A percentile compares a stretch with the other conserved stretches of the same genome.
Evolutionary conservation across 2,329 filamentous ascomycete genomes (phyloP).

Genomic region (Camillea tinctor): DNA sequence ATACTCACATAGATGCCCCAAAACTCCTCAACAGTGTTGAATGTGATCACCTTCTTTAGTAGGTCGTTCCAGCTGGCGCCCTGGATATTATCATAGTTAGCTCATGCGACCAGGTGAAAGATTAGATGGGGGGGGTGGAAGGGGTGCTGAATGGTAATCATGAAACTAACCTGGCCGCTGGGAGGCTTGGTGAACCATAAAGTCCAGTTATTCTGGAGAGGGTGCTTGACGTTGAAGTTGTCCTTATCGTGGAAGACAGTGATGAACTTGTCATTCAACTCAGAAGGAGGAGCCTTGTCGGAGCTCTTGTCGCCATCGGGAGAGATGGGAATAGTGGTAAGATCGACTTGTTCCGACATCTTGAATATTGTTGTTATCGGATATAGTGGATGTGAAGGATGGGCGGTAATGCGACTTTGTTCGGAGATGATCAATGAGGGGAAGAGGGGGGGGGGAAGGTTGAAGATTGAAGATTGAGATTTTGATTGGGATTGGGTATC

Average conservation of each 20-base stretch:
- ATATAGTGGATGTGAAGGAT: constrained; percentile 5
- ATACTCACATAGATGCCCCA: constrained; percentile 95
- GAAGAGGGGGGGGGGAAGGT: too few relatives aligned
- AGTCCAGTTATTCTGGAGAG: constrained; percentile 95
- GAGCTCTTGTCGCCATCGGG: constrained; percentile 58
- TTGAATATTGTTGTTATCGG: constrained; percentile 19
- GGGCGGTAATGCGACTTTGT: too few relatives aligned
- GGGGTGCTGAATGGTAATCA: not conserved
- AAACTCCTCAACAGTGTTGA: constrained; percentile 98
- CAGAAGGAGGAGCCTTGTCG: constrained; percentile 41
- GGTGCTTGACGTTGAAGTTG: constrained; percentile 99
- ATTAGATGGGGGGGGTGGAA: not conserved
- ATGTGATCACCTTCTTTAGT: constrained; percentile 97
- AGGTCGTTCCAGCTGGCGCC: constrained; percentile 99
- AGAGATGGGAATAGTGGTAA: constrained; percentile 67
- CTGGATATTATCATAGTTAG: constrained; percentile 44
- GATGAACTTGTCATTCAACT: constrained; percentile 61
- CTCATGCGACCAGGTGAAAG: not conserved
- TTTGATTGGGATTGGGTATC: too few relatives aligned
- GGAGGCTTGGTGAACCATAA: constrained; percentile 99
- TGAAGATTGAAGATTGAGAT: too few relatives aligned
- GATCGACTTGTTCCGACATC: constrained; percentile 60
- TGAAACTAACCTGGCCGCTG: constrained; percentile 75
- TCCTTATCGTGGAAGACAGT: constrained; percentile 98
- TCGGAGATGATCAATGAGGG: too few relatives aligned